Conservation (phyloP, 192 early-diverging fungal genomes). For the Mortierella antarctica region DNA sequence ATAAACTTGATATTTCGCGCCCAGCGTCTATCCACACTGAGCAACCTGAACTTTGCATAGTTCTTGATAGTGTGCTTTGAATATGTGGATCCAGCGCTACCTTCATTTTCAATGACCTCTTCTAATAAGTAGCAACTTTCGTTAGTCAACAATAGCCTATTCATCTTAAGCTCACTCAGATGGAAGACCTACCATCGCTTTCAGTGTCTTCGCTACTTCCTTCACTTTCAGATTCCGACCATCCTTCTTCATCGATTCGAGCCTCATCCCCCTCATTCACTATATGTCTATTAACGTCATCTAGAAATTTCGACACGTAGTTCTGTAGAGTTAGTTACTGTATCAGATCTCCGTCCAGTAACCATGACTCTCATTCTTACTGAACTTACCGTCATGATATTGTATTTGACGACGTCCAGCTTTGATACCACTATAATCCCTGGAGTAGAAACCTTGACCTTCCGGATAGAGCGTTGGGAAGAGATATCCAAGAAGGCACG, state of each 20-base stretch:
- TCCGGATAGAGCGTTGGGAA: constrained; percentile 26
- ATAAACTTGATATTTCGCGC: constrained; percentile 30
- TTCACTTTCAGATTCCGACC: constrained; percentile 16
- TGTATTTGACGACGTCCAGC: neutral
- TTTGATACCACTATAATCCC: constrained; percentile 4
- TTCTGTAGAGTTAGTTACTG: no score
- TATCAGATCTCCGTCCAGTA: no score
- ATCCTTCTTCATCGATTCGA: neutral
- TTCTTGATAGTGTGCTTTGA: constrained; percentile 19
- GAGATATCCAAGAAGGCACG: constrained; percentile 14
- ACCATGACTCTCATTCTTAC: neutral
- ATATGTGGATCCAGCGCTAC: constrained; percentile 7
- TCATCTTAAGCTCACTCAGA: constrained; percentile 7
- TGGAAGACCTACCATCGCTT: constrained; percentile 3
- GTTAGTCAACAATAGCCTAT: neutral
- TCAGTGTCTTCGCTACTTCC: neutral
- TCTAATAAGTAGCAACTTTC: neutral
- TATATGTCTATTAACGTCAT: neutral
- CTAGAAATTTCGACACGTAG: neutral
- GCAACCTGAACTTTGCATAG: constrained; percentile 18
- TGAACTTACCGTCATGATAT: neutral
- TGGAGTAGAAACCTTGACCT: constrained; percentile 19
- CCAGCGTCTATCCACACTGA: constrained; percentile 18
- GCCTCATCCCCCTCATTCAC: neutral
- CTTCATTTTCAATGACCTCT: constrained; percentile 1